Conservation (phyloP, 202 grass and related monocot species). For the Schoenoplectus tabernaemontani region DNA sequence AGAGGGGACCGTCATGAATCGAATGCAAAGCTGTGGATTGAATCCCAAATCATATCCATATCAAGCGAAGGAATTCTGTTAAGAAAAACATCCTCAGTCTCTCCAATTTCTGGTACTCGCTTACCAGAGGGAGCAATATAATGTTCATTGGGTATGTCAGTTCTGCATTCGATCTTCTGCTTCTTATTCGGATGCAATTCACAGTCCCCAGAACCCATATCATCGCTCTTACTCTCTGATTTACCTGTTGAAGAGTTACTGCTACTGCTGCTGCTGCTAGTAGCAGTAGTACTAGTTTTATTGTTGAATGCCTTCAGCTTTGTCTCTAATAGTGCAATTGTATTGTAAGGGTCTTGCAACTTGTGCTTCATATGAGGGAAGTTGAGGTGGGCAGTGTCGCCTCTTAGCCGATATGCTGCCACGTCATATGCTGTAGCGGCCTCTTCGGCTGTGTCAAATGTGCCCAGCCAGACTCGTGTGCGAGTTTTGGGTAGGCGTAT, state of each 20-base stretch:
- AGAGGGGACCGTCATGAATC: slow-evolving; percentile 3
- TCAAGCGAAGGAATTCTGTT: slow-evolving; percentile 36
- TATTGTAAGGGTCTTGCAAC: slow-evolving; percentile 7
- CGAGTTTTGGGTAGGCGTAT: slow-evolving; percentile 32
- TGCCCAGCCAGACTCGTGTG: slow-evolving; percentile 41
- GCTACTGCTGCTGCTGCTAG: not conserved
- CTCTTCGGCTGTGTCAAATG: slow-evolving; percentile 33
- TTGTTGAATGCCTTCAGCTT: slow-evolving; percentile 29
- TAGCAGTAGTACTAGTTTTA: not conserved
- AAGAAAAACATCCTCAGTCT: slow-evolving; percentile 15
- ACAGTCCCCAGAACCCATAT: not conserved
- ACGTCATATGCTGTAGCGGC: slow-evolving; percentile 34
- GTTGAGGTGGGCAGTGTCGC: slow-evolving; percentile 27
- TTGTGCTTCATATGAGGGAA: slow-evolving; percentile 33
- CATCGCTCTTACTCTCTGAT: not conserved
- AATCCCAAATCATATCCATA: slow-evolving; percentile 41
- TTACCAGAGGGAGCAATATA: not conserved
- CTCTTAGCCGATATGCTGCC: slow-evolving; percentile 28
- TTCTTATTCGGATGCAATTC: slow-evolving; percentile 8
- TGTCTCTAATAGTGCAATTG: slow-evolving; percentile 9
- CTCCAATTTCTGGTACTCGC: not conserved
- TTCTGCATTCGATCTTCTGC: not conserved
- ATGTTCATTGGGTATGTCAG: not conserved
- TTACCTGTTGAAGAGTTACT: slow-evolving; percentile 9
- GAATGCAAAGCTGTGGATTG: slow-evolving; percentile 16